Evolutionary conservation across 257 asterid genomes (phyloP), one percentile per base, ranked within the genome.

Genomic region (Solanum acaule): DNA sequence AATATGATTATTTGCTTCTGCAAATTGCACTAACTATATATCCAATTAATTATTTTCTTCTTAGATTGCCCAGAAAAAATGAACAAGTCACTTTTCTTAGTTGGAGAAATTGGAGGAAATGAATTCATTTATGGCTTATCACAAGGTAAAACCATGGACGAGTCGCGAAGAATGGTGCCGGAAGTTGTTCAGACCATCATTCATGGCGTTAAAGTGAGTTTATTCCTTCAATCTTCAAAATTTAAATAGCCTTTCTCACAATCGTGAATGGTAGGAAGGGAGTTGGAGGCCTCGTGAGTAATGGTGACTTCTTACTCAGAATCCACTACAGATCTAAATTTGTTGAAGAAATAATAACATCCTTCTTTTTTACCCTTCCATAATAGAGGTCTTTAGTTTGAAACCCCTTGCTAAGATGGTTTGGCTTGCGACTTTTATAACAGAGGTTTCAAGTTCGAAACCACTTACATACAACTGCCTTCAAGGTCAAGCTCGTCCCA

Each of bases 61-160:
- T 0, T 78, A 42, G 63, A 42, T 78, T 25, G 16, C 38, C 34
- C 25, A 4, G 14, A 5, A n/a, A 56, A 8, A 31, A 56, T 86
- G 86, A 44, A 63, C 37, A 46, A 33, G 3, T 37, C 33, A 52
- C 35, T 89, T 10, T 67, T 91, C 85, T 0, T 91, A 10, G 89
- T 91, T 63, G 92, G 89, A 14, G 89, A 90, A 56, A 79, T 90
- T 1, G 92, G 92, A 14, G 27, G 71, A 22, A 68, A 78, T 31
- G 92, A 90, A 40, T 71, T 88, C 77, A 46, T 25, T 25, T 59
- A 16, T 81, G 89, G 90, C 16, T 71, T 90, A 25, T 6, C 33
- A 4, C 90, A 88, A 90, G 89, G 88, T 83, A 88, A 90, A 44
- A 23, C 88, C 12, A 29, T 88, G 11, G 86, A 86, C 3, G 88